A percentile compares a stretch with the other conserved stretches of the same genome.
These are phyloP conservation scores for Pythium chondricola DNA, from an alignment of 352 stramenopile species.

Conservation along the genomic window DNA sequence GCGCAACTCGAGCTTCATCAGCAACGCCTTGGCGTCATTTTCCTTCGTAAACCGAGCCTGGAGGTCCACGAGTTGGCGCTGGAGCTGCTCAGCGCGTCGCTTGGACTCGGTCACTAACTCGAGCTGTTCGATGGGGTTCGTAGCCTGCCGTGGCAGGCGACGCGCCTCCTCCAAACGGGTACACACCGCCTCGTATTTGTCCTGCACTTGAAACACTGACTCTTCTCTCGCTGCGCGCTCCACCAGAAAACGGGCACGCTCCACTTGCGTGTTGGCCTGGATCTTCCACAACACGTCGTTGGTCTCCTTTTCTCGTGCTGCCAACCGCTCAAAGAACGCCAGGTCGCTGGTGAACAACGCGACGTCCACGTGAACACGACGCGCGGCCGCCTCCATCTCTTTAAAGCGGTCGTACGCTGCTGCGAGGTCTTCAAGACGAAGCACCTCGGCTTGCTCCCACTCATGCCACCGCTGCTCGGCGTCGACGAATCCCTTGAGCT, in stretches of 20 bases:
- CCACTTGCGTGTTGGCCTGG: slow-evolving; percentile 50
- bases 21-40: slow-evolving; percentile 28
- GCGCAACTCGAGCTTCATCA: slow-evolving; percentile 41
- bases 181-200: slow-evolving; percentile 37
- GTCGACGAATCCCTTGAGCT: slow-evolving; percentile 39
- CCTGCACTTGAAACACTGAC: slow-evolving; percentile 44
- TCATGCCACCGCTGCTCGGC: slow-evolving; percentile 33
- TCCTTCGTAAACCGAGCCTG: slow-evolving; percentile 27
- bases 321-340: slow-evolving; percentile 40
- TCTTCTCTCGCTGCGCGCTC: slow-evolving; percentile 56
- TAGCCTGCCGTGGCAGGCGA: slow-evolving; percentile 39
- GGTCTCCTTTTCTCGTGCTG: slow-evolving; percentile 33
- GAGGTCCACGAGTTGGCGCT: slow-evolving; percentile 17
- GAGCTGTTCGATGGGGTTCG: slow-evolving; percentile 42
- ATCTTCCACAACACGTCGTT: slow-evolving; percentile 44
- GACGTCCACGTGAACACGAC: slow-evolving; percentile 39
- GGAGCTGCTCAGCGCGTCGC: slow-evolving; percentile 15
- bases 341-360: slow-evolving; percentile 38
- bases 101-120: slow-evolving; percentile 31
- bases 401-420: slow-evolving; percentile 19
- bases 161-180: slow-evolving; percentile 34
- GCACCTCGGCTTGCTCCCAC: slow-evolving; percentile 39
- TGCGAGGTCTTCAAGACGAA: slow-evolving; percentile 33
- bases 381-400: slow-evolving; percentile 20
- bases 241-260: slow-evolving; percentile 49